These are phyloP conservation scores for Pyrus bretschneideri DNA, from an alignment of 306 rosid genomes.

Conservation along the genomic window DNA sequence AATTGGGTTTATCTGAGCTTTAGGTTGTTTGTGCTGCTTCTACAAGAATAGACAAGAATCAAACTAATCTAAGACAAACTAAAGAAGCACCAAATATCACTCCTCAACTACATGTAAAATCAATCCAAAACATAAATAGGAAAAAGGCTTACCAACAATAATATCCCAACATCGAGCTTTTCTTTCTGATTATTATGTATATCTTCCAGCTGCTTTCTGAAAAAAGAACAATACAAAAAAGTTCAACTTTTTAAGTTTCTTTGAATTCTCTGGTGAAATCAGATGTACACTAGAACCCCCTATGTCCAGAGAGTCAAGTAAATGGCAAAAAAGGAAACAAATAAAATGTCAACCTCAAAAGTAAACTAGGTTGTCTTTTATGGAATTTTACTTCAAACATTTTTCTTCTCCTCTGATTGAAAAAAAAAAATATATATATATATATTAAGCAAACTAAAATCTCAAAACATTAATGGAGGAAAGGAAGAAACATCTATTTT, in stretches of 20 bases:
- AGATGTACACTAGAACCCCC: neutral
- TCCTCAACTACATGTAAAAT: neutral
- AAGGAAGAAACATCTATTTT: neutral
- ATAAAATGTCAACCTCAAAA: neutral
- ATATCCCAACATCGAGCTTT: conserved; percentile 91
- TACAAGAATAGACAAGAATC: neutral
- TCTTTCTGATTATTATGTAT: conserved; percentile 73
- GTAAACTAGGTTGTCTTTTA: neutral
- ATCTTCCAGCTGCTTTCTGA: conserved; percentile 98
- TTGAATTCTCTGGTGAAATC: neutral
- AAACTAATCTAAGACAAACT: neutral
- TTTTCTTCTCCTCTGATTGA: neutral
- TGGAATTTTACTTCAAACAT: neutral
- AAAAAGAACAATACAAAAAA: conserved; percentile 27
- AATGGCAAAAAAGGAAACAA: neutral
- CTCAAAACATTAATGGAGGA: neutral
- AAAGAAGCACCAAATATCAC: neutral
- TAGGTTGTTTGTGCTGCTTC: neutral
- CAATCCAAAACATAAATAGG: conserved; percentile 2
- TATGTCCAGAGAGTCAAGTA: neutral
- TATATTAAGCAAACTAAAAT: neutral
- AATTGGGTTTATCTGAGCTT: neutral
- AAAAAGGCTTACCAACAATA: conserved; percentile 64
- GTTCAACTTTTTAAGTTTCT: neutral
- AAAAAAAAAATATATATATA: too few species aligned